These are phyloP conservation scores for Amaranthus cruentus DNA, from an alignment of 148 eudicot species.

Conservation along the genomic window DNA sequence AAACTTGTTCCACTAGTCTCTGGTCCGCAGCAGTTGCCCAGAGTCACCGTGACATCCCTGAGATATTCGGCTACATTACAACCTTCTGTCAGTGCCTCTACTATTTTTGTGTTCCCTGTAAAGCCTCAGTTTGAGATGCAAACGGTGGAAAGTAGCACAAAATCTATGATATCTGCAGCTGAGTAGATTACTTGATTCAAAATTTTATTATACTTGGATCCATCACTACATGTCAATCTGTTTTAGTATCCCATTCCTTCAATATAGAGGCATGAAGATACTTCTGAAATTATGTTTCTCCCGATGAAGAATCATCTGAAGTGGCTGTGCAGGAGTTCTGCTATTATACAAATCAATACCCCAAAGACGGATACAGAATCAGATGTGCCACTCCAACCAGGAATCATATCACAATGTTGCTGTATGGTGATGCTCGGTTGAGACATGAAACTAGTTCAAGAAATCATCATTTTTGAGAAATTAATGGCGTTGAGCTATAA, in stretches of 20 bases:
- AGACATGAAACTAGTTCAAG: conserved; percentile 5
- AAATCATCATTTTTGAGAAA: background rate
- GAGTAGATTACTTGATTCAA: conserved; percentile 26
- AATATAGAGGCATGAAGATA: conserved; percentile 4
- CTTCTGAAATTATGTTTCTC: conserved; percentile 5
- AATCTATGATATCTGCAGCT: conserved; percentile 34
- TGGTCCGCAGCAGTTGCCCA: conserved; percentile 79
- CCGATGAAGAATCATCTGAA: background rate
- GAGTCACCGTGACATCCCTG: conserved; percentile 53
- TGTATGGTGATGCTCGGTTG: background rate
- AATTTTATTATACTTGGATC: conserved; percentile 1
- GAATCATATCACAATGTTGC: background rate
- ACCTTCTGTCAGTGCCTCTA: conserved; percentile 63
- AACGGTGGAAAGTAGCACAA: conserved; percentile 19
- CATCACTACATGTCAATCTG: background rate
- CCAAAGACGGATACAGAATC: background rate
- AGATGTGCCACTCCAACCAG: background rate
- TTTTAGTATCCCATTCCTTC: background rate
- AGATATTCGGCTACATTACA: conserved; percentile 83
- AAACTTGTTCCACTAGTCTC: conserved; percentile 76
- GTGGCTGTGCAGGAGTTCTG: conserved; percentile 2
- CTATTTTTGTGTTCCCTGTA: conserved; percentile 78
- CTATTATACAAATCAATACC: background rate
- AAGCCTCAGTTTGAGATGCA: conserved; percentile 53
- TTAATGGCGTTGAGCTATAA: background rate